Conservation (phyloP, 73 alveolate species). For the Diophrys sp. region DNA sequence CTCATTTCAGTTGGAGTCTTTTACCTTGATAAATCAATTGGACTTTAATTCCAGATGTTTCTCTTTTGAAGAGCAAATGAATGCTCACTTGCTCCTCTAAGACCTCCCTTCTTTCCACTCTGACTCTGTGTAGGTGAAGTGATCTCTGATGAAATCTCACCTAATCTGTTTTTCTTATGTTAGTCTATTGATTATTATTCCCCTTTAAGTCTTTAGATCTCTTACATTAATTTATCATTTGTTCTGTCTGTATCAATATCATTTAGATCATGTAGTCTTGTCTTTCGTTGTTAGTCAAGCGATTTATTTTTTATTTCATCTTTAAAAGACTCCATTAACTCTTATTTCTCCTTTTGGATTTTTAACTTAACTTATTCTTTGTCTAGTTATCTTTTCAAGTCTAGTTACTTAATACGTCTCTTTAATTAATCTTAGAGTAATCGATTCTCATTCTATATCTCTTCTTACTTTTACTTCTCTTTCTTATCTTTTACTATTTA, state of each 20-base stretch:
- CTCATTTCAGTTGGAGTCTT: not conserved
- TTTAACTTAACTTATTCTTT: not conserved
- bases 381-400: not conserved
- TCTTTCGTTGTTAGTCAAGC: not conserved
- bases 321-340: not conserved
- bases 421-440: too few relatives aligned
- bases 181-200: not conserved
- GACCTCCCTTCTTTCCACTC: not conserved
- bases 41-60: not conserved
- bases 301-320: not conserved
- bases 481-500: not conserved
- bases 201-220: not conserved
- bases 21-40: not conserved
- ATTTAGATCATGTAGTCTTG: not conserved
- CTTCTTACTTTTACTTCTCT: not conserved
- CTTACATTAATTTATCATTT: not conserved
- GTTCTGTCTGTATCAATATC: not conserved
- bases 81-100: not conserved
- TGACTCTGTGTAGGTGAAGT: not conserved
- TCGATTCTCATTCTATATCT: not conserved
- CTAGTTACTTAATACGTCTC: not conserved
- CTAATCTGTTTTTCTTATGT: not conserved
- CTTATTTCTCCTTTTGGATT: not conserved
- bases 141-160: not conserved
- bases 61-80: not conserved